Evolutionary conservation across 2,329 filamentous ascomycete genomes (phyloP).

Genomic region (Fusarium falciforme): DNA sequence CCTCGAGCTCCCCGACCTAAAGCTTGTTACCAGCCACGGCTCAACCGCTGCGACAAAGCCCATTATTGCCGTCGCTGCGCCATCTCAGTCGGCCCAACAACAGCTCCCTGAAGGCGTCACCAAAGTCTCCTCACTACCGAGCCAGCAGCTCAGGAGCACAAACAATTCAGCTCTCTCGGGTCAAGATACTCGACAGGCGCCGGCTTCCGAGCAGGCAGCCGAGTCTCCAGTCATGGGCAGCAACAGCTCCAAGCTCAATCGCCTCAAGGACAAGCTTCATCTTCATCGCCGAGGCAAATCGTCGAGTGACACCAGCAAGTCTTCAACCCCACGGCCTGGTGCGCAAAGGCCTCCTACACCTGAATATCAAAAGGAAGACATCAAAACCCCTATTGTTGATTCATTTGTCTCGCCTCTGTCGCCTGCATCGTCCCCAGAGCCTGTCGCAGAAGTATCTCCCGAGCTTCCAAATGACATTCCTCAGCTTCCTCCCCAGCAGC

Average conservation of each 20-base stretch:
- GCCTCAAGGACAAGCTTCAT: conserved; percentile 46
- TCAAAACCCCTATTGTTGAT: conserved; percentile 51
- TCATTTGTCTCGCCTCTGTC: conserved; percentile 57
- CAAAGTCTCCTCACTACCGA: conserved; percentile 30
- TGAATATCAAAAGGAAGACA: conserved; percentile 59
- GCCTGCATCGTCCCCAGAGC: conserved; percentile 58
- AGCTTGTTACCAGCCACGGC: conserved; percentile 61
- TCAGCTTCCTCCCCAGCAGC: conserved; percentile 16
- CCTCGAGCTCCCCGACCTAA: conserved; percentile 61
- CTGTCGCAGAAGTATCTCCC: conserved; percentile 50
- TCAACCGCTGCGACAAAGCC: conserved; percentile 56
- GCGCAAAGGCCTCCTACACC: conserved; percentile 59
- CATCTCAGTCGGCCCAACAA: conserved; percentile 27
- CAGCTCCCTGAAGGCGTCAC: conserved; percentile 28
- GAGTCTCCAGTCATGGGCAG: conserved; percentile 48
- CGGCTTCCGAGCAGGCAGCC: conserved; percentile 27
- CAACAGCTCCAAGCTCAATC: conserved; percentile 47
- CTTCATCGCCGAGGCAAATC: conserved; percentile 40
- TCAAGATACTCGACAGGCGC: conserved; percentile 16
- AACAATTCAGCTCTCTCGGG: conserved; percentile 19
- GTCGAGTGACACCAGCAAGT: conserved; percentile 38
- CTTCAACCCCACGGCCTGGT: conserved; percentile 33
- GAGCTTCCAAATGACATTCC: conserved; percentile 46
- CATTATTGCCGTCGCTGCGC: conserved; percentile 1
- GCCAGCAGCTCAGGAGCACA: conserved; percentile 26